A percentile compares a stretch with the other conserved stretches of the same genome.
Evolutionary conservation across 345 rosid species (phyloP).

Genomic region (Acer yangbiense): DNA sequence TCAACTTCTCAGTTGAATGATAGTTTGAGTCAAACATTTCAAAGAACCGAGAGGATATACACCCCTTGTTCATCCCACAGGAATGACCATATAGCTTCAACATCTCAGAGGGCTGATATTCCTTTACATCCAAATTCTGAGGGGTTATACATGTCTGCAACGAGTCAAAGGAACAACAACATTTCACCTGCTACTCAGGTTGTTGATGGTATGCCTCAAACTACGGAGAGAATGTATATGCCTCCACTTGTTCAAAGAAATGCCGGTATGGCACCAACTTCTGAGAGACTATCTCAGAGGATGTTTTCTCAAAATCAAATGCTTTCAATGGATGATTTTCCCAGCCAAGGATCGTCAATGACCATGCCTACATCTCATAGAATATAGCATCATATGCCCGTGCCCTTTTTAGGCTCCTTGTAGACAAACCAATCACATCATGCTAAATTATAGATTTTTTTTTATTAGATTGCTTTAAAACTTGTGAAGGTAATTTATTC

Average conservation of each 20-base stretch:
- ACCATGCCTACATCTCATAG: constrained; percentile 35
- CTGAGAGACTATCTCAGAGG: constrained; percentile 42
- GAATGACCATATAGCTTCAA: constrained; percentile 29
- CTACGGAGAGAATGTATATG: constrained; percentile 31
- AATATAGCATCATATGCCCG: constrained; percentile 16
- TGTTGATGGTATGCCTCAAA: constrained; percentile 12
- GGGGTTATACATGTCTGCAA: constrained; percentile 31
- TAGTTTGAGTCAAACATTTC: constrained; percentile 30
- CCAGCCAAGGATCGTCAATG: constrained; percentile 31
- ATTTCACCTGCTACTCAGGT: constrained; percentile 18
- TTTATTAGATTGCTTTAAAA: background rate
- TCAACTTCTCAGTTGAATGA: constrained; percentile 31
- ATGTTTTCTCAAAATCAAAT: constrained; percentile 35
- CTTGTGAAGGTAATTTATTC: background rate
- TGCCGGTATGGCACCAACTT: constrained; percentile 15
- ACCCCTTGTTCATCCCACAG: background rate
- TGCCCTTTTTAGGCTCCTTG: constrained; percentile 1
- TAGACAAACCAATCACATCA: background rate
- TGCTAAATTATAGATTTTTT: too few relatives aligned
- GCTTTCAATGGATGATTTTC: constrained; percentile 37
- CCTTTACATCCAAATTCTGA: constrained; percentile 24
- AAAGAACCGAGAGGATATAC: constrained; percentile 16
- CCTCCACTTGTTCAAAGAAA: constrained; percentile 33
- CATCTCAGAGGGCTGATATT: constrained; percentile 27
- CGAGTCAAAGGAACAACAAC: constrained; percentile 20